Evolutionary conservation across 1,139 yeast species (phyloP), one percentile per base, ranked within the genome.

Genomic region (Eremothecium gossypii): DNA sequence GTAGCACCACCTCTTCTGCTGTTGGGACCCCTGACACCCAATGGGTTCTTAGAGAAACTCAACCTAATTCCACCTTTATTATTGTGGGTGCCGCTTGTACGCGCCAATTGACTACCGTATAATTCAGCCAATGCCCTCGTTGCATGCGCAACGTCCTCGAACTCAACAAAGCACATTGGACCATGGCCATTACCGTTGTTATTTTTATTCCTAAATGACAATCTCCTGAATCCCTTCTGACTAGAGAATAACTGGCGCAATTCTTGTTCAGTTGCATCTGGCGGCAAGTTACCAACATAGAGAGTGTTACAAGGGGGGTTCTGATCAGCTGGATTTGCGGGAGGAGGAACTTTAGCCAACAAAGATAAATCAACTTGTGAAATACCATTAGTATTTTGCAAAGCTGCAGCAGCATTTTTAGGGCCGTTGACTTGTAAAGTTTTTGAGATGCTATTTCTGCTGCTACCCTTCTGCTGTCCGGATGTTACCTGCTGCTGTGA

Each of bases 161-260:
- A 91, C 67, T 91, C 98, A 44, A 91, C 98, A 72, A 91, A 91
- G 65, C 98, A 91, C 97, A 91, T 91, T 42, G 98, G 98, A 2
- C 98, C 98, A 64, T 83, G 93, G 28, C 74, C 64, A 41, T 65
- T 64, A 12, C 64, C 64, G 51, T 64, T 64, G 39, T 64, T 64
- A 35, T 76, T 70, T 58, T 83, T 83, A 20, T 85, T 82, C 52
- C 96, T 75, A 70, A 91, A 91, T 31, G 95, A 84, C 44, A 91
- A 71, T 44, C 98, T 71, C 60, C 95, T 80, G 68, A 91, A 91
- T 2, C 98, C 98, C 48, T 83, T 79, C 57, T 91, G 96, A 10
- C 87, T 83, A 23, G 93, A 76, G 61, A 91, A 91, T 49, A 91
- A 68, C 27, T 85, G 80, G 52, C 96, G 78, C 51, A 91, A 74